Evolutionary conservation across 2,329 filamentous ascomycete genomes (phyloP).

Genomic region (Aspergillus tubingensis): DNA sequence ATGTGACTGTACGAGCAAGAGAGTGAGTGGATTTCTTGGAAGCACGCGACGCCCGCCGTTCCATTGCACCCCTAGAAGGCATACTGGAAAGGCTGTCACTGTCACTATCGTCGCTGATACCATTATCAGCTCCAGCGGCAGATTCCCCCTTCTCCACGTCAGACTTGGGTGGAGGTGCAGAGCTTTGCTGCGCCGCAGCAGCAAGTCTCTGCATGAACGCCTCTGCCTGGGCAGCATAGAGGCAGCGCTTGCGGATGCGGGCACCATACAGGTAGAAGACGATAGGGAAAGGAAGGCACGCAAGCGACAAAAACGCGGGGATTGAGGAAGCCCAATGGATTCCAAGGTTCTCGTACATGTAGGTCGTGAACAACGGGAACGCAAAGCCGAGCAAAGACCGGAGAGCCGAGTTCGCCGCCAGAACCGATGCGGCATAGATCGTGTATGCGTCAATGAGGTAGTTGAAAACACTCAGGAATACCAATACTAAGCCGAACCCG

Average conservation of each 20-base stretch:
- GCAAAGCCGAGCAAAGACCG: slow-evolving; percentile 50
- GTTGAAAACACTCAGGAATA: slow-evolving; percentile 45
- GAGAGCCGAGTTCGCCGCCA: slow-evolving; percentile 50
- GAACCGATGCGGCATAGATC: slow-evolving; percentile 45
- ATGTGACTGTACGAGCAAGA: slow-evolving; percentile 32
- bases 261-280: slow-evolving; percentile 47
- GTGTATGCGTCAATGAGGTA: slow-evolving; percentile 48
- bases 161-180: slow-evolving; percentile 6
- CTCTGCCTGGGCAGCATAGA: slow-evolving; percentile 41
- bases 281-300: slow-evolving; percentile 48
- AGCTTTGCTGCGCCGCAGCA: slow-evolving; percentile 25
- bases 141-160: slow-evolving; percentile 21
- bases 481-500: slow-evolving; percentile 44
- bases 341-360: slow-evolving; percentile 49
- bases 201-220: slow-evolving; percentile 41
- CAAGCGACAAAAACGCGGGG: slow-evolving; percentile 49
- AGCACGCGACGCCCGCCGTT: slow-evolving; percentile 18
- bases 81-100: slow-evolving; percentile 17
- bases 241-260: slow-evolving; percentile 43
- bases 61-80: slow-evolving; percentile 18
- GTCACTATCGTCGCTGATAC: slow-evolving; percentile 6
- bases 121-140: background rate
- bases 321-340: slow-evolving; percentile 53
- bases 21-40: slow-evolving; percentile 17
- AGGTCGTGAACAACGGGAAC: slow-evolving; percentile 51